Evolutionary conservation across 345 rosid genomes (phyloP), one percentile per base, ranked within the genome.

Genomic region (Alliaria petiolata): DNA sequence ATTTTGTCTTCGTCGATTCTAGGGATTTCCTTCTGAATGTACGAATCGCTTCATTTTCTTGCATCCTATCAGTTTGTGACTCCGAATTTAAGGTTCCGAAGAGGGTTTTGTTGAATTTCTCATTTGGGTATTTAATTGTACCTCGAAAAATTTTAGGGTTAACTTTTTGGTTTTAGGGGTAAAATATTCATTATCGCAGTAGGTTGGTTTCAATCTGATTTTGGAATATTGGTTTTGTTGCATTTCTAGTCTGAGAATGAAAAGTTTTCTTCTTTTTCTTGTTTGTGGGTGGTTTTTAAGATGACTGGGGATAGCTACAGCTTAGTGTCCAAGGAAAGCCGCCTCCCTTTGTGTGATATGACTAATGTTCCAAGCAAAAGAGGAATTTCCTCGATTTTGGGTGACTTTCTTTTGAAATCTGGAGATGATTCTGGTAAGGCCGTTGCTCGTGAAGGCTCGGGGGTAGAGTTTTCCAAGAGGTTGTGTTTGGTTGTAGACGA

Each of bases 331-430:
- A 53, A 67, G 33, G 59, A 63, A 54, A 39, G 51, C 22, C 87
- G 89, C 28, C 68, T 67, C 10, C 76, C 67, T 25, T 82, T 87
- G 54, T 77, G 83, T 16, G 97, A 93, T 75, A 47, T 89, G 74
- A 88, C 90, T 6, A 95, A 89, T 63, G 58, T 74, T 4, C 78
- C 88, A 0, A 74, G 25, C n/a, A 91, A 91, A 53, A 79, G 97
- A 74, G 84, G 72, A 1, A 38, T 83, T 62, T 83, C 90, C 0
- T 70, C 67, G 61, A 64, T 81, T 82, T 60, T 69, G 2, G 82
- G 72, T 13, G 84, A 78, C 57, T 50, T 67, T 8, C 87, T 82
- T 28, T 60, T 71, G 15, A 78, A 76, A 56, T 80, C 85, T 19
- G 77, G 80, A 31, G 85, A 78, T 65, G 70, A 75, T 45, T 38